These are phyloP conservation scores for Ashbya aceris DNA, from an alignment of 1,139 yeast genomes.

Conservation along the genomic window DNA sequence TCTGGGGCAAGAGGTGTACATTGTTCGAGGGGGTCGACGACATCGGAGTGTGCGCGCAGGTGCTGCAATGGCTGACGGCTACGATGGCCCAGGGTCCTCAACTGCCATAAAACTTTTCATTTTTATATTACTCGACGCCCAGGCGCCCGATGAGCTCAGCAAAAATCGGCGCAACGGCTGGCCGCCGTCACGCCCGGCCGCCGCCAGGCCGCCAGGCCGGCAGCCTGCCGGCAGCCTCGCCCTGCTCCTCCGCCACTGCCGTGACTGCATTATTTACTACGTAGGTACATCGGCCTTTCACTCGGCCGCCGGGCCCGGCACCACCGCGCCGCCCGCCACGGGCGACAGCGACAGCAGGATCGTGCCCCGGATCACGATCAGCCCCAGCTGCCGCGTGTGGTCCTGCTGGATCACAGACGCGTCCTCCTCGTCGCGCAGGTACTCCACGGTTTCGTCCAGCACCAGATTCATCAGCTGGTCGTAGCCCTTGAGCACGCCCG, in stretches of 20 bases:
- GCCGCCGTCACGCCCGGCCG: too few species aligned
- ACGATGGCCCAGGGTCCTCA: too few species aligned
- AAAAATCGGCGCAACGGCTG: too few species aligned
- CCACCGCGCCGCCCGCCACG: conserved; percentile 68
- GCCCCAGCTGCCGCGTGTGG: conserved; percentile 56
- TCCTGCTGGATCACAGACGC: conserved; percentile 36
- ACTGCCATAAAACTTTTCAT: too few species aligned
- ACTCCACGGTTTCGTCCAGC: conserved; percentile 73
- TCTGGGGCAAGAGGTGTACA: conserved; percentile 71
- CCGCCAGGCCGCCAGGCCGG: too few species aligned
- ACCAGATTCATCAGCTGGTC: conserved; percentile 93
- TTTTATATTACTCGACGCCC: too few species aligned
- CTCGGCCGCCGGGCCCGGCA: conserved; percentile 21
- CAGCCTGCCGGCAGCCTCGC: too few species aligned
- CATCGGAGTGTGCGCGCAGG: too few species aligned
- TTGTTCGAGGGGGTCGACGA: conserved; percentile 35
- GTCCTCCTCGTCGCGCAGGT: conserved; percentile 57
- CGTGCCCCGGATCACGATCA: conserved; percentile 84
- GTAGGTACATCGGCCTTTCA: neutral
- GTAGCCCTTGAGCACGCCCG: conserved; percentile 75
- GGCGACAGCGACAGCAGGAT: conserved; percentile 75
- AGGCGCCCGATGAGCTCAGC: too few species aligned
- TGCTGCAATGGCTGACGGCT: too few species aligned
- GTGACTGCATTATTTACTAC: neutral
- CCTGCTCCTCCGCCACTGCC: too few species aligned